Evolutionary conservation across 345 rosid genomes (phyloP), one percentile per base, ranked within the genome.

Genomic region (Eucalyptus globulus): DNA sequence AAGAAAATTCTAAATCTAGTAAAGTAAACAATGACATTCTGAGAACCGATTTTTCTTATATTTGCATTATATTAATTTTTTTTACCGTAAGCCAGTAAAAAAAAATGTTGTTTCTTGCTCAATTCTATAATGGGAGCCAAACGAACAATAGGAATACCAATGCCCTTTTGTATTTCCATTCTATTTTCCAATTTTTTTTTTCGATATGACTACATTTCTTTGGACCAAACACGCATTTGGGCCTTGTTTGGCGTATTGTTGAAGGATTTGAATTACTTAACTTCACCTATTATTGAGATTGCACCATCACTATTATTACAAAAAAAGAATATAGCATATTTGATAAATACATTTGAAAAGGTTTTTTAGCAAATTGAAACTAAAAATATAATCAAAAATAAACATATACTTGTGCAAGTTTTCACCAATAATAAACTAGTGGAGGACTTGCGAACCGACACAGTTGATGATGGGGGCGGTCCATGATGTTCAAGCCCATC

Each of bases 401-500:
- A 29, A 62, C 69, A 29, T 4, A 5, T 62, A 7, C 69, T 29
- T 13, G 17, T 29, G 69, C 69, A 29, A 62, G 69, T 29, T 5
- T 5, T 29, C 2, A 0, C 69, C n/a, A 62, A 3, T 29, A 29
- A n/a, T 14, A 31, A 65, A 65, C 76, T 65, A 65, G 76, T 7
- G 76, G 37, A 4, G 37, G 11, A 65, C 37, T 16, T 2, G 19
- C 0, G 0, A 37, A 65, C 19, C 11, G 15, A 4, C 76, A n/a
- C 21, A 14, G 9, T n/a, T n/a, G 76, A 65, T 14, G 76, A n/a
- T 29, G 37, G 37, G 9, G 37, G 21, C 6, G 2, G 76, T 65
- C 76, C 37, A 14, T 4, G 76, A 65, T 65, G 34, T 65, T 14
- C 76, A 14, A 65, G 37, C 76, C 76, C 11, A 65, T n/a, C 3